Percentiles rank a stretch among this genome's conserved stretches.
Evolutionary conservation across 768 basidiomycete species (phyloP).

Genomic region (Amanita subjunquillea): DNA sequence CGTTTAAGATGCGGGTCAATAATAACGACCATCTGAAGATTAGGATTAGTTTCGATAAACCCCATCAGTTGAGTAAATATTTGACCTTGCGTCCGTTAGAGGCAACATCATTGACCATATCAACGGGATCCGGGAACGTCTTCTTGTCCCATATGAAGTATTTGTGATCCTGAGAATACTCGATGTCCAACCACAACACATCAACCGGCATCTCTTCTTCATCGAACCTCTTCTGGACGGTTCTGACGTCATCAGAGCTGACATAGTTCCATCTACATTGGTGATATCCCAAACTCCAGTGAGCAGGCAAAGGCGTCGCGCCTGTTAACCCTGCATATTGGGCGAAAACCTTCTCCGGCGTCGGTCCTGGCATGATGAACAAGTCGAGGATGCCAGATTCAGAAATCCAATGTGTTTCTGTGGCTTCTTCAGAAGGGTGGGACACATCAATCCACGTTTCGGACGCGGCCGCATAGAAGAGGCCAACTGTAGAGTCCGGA

Average conservation of each 20-base stretch:
- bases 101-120: conserved; percentile 87
- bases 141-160: conserved; percentile 97
- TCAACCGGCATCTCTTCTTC: conserved; percentile 93
- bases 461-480: conserved; percentile 81
- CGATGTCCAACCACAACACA: conserved; percentile 96
- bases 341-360: conserved; percentile 68
- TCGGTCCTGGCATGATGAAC: conserved; percentile 89
- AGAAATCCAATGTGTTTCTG: conserved; percentile 93
- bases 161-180: conserved; percentile 87
- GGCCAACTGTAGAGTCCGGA: conserved; percentile 74
- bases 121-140: conserved; percentile 87
- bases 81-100: conserved; percentile 74
- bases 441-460: conserved; percentile 94
- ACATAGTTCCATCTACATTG: conserved; percentile 99
- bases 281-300: conserved; percentile 91
- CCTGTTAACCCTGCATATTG: conserved; percentile 87
- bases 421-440: conserved; percentile 55
- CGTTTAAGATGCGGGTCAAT: conserved; percentile 96
- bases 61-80: not conserved
- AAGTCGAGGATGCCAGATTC: conserved; percentile 95
- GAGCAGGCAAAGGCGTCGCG: conserved; percentile 75
- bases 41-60: conserved; percentile 1
- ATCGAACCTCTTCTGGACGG: conserved; percentile 82
- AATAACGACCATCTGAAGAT: conserved; percentile 87
- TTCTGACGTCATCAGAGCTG: conserved; percentile 77